Conservation (phyloP, 768 basidiomycete species). For the Phallus indusiatus region DNA sequence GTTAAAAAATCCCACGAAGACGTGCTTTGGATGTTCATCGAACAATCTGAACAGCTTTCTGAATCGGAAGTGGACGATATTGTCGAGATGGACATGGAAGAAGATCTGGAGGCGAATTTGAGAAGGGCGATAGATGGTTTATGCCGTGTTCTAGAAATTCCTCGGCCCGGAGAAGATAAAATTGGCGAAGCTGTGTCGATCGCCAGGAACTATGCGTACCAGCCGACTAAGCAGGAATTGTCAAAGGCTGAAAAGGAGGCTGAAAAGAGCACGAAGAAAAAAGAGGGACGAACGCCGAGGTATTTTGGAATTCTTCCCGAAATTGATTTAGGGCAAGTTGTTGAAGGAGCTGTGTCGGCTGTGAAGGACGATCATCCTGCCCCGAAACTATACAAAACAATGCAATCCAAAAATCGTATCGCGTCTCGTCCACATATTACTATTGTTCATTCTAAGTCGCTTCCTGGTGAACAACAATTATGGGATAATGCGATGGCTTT, state of each 20-base stretch:
- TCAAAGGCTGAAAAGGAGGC: slow-evolving; percentile 16
- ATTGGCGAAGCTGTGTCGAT: slow-evolving; percentile 42
- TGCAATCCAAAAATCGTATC: slow-evolving; percentile 41
- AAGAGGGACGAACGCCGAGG: slow-evolving; percentile 34
- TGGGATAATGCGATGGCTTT: slow-evolving; percentile 49
- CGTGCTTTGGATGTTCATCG: slow-evolving; percentile 76
- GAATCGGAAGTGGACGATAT: slow-evolving; percentile 54
- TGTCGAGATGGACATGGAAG: slow-evolving; percentile 57
- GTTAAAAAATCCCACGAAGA: slow-evolving; percentile 55
- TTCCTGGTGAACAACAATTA: slow-evolving; percentile 24
- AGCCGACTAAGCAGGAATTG: slow-evolving; percentile 23
- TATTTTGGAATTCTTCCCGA: slow-evolving; percentile 80
- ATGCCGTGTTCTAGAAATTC: slow-evolving; percentile 43
- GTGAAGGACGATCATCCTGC: slow-evolving; percentile 23
- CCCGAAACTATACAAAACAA: slow-evolving; percentile 36
- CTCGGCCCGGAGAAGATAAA: slow-evolving; percentile 42
- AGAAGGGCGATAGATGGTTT: slow-evolving; percentile 49
- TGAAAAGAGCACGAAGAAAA: slow-evolving; percentile 23
- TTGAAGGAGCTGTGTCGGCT: slow-evolving; percentile 33
- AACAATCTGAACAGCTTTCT: slow-evolving; percentile 48
- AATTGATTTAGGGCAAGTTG: slow-evolving; percentile 43
- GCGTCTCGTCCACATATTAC: slow-evolving; percentile 72
- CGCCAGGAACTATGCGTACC: slow-evolving; percentile 33
- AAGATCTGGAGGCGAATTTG: slow-evolving; percentile 46
- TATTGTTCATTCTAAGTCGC: slow-evolving; percentile 60